Base-by-base conservation (phyloP, 1,284 basidiomycete genomes). In the Phylloboletellus chloephorus region DNA sequence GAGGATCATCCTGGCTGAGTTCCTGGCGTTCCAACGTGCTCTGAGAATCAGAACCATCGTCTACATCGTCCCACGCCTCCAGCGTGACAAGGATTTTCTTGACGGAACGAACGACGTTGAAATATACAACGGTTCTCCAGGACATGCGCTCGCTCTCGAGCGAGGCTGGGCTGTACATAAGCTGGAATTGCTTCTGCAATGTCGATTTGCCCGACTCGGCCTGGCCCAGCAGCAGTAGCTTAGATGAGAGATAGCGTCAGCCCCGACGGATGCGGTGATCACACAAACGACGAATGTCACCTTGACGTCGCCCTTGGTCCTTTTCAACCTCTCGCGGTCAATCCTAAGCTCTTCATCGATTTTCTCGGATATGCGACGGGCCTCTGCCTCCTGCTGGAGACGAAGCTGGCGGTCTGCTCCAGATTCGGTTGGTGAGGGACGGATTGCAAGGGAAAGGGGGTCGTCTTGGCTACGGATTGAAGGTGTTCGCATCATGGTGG, bases 141-240 rank as follows among this genome's bases (percentile, higher is more conserved):
- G 86, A 88, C 25, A 74, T 63, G 12, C 87, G 82, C 56, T 89
- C 86, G 43, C 75, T 73, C 42, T 89, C 84, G 39, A 89, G 69
- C 10, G 80, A 78, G 39, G 72, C 72, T 1, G 87, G 87, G 49
- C 76, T 82, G 64, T 88, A 88, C 74, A 89, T 82, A 48, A 89
- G 75, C 63, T 89, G 87, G 55, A 89, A 89, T 59, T 89, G 85
- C 58, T 88, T 88, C 60, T 86, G 83, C 22, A 88, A 71, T 1
- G 84, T 88, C 13, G 81, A 85, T 60, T 88, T 88, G 51, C 85
- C 86, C 20, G 82, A 86, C 67, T 88, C 85, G 32, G 86, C 85
- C 55, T 88, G 85, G 28, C 85, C 85, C 32, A 88, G 75, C 38
- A 88, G 72, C 13, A 88, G 67, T 30, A 88, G 67, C 84, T 88